Evolutionary conservation across 148 eudicot species (phyloP).

Genomic region (Spergularia bocconei): DNA sequence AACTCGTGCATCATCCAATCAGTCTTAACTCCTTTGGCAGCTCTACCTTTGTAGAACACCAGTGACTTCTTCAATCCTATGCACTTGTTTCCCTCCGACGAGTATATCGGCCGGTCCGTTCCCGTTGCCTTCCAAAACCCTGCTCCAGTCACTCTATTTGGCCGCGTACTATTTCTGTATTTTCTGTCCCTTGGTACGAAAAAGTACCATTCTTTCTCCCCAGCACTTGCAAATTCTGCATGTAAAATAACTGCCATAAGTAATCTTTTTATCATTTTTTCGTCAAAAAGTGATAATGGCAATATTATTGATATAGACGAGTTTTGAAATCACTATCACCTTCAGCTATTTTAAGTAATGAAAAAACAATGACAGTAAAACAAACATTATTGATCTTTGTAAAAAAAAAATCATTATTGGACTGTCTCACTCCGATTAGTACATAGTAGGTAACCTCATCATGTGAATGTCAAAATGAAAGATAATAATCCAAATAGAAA

Average conservation of each 20-base stretch:
- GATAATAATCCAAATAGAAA: no score
- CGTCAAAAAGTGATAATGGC: no score
- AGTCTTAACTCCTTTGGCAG: slow-evolving; percentile 83
- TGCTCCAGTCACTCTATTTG: slow-evolving; percentile 82
- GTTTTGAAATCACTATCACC: no score
- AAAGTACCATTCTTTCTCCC: slow-evolving; percentile 95
- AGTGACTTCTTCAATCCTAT: slow-evolving; percentile 92
- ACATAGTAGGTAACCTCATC: no score
- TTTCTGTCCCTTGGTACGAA: slow-evolving; percentile 88
- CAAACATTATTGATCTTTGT: no score
- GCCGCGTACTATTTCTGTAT: slow-evolving; percentile 79
- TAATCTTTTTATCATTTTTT: no score
- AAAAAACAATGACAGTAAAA: no score
- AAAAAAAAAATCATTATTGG: no score
- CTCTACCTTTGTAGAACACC: slow-evolving; percentile 94
- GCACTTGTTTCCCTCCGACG: slow-evolving; percentile 63
- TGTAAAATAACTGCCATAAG: background rate
- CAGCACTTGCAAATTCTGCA: slow-evolving; percentile 68
- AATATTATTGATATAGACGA: no score
- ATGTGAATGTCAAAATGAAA: no score
- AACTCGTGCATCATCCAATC: slow-evolving; percentile 99
- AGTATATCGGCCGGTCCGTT: slow-evolving; percentile 79
- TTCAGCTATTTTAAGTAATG: no score
- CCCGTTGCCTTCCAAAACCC: slow-evolving; percentile 99
- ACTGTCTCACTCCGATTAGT: no score